Evolutionary conservation across 495 filamentous ascomycete genomes (phyloP).

Genomic region (Tuber microsphaerosporum): DNA sequence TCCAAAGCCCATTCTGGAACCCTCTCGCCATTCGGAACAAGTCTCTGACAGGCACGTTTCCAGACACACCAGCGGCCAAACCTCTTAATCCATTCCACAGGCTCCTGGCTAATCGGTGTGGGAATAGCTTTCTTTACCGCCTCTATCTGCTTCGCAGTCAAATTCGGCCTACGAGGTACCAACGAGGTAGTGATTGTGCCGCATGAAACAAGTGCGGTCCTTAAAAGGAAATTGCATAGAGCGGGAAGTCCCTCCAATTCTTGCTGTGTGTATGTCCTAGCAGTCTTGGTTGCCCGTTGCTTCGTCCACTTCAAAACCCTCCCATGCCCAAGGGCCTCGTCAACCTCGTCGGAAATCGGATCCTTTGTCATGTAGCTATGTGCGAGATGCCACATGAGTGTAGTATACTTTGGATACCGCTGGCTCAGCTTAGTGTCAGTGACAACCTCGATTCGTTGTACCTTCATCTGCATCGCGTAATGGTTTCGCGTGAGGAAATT

Average conservation of each 20-base stretch:
- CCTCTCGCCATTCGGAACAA: conserved; percentile 45
- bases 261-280: conserved; percentile 57
- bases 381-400: conserved; percentile 66
- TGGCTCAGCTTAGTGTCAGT: conserved; percentile 65
- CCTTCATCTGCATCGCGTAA: conserved; percentile 64
- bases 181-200: conserved; percentile 56
- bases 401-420: conserved; percentile 67
- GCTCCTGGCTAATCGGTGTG: conserved; percentile 53
- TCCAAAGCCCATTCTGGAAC: conserved; percentile 59
- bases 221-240: conserved; percentile 57
- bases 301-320: conserved; percentile 49
- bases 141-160: conserved; percentile 39
- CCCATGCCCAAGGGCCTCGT: conserved; percentile 54
- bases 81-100: conserved; percentile 53
- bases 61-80: conserved; percentile 68
- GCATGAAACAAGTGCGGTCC: conserved; percentile 61
- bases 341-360: conserved; percentile 56
- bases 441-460: conserved; percentile 64
- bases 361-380: conserved; percentile 61
- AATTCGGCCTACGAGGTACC: conserved; percentile 50
- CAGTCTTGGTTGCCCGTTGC: conserved; percentile 51
- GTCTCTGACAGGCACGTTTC: conserved; percentile 57
- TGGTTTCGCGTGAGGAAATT: conserved; percentile 68
- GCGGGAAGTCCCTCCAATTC: conserved; percentile 63
- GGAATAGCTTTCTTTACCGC: conserved; percentile 61